Base-by-base conservation (phyloP, 23 red algal species). In the Pyropia yezoensis region DNA sequence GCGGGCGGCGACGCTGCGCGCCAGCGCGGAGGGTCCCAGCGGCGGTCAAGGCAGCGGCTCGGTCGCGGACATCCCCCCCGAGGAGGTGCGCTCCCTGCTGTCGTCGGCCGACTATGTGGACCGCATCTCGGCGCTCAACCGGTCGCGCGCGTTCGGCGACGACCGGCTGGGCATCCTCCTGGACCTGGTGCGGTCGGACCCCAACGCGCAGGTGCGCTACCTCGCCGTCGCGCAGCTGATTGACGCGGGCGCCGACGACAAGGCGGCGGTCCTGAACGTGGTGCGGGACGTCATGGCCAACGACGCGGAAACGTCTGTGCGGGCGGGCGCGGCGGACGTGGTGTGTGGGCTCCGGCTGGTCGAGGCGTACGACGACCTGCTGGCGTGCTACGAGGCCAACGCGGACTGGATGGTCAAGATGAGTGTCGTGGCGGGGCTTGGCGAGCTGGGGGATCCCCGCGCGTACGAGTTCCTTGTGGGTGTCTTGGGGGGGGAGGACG, bases 331-430 rank as follows among this genome's bases (percentile, higher is more conserved):
- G 11, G 88, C 88, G 61, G 88, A 93, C 69, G 33, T 84, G 29
- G 70, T 93, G 27, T 73, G 74, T 17, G 81, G 61, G 12, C 63
- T 93, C 1, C 50, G 53, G 33, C 25, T 93, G 0, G 33, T 21
- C 2, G 88, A 73, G 17, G 79, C 67, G 26, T 93, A 83, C 68
- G 88, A 93, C 57, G 71, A 77, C 30, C 72, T 93, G 33, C 53
- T 78, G 7, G 59, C 27, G 12, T 69, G 57, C 18, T 93, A 83
- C 63, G 66, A 85, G 20, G 39, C 33, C 30, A 93, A 77, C n/a
- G 52, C 49, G 33, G 88, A 93, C 52, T 93, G 88, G 88, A 85
- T 93, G 69, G 65, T 93, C 32, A 83, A 80, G 57, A 77, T 93
- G 53, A 93, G 78, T 61, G 83, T 93, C 61, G 79, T 80, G 32